These are phyloP conservation scores for Colletotrichum euphorbiae DNA, from an alignment of 2,329 filamentous ascomycete genomes.

Conservation along the genomic window DNA sequence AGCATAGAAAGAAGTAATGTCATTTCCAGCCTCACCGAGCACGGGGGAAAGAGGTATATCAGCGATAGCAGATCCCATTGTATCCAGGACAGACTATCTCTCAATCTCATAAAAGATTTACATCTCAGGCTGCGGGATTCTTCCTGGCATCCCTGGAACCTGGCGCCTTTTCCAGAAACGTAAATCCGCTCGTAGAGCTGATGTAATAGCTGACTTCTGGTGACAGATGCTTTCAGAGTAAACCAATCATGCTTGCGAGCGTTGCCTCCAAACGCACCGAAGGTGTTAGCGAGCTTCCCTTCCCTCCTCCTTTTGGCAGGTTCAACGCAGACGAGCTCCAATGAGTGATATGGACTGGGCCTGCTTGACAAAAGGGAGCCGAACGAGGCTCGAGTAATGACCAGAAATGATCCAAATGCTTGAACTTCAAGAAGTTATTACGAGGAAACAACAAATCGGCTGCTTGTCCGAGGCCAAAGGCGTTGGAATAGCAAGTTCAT, in stretches of 20 bases:
- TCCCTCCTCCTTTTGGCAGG: too few relatives aligned
- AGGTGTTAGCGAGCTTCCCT: background rate
- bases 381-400: constrained; percentile 12
- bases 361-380: background rate
- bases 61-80: too few relatives aligned
- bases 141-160: background rate
- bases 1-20: background rate
- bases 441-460: background rate
- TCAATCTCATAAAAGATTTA: constrained; percentile 25
- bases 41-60: background rate
- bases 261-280: background rate
- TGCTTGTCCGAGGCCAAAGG: background rate
- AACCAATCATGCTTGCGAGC: background rate
- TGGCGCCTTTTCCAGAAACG: background rate
- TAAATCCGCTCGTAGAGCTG: background rate
- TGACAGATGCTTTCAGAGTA: constrained; percentile 7
- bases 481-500: background rate
- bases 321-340: constrained; percentile 22
- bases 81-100: constrained; percentile 24
- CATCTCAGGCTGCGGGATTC: constrained; percentile 5
- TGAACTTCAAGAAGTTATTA: background rate
- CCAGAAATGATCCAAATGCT: background rate
- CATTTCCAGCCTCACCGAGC: background rate
- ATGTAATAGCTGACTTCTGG: constrained; percentile 1
- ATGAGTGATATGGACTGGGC: background rate